A percentile compares a stretch with the other conserved stretches of the same genome.
Evolutionary conservation across 495 filamentous ascomycete species (phyloP).

Genomic region (Thozetella sp.): DNA sequence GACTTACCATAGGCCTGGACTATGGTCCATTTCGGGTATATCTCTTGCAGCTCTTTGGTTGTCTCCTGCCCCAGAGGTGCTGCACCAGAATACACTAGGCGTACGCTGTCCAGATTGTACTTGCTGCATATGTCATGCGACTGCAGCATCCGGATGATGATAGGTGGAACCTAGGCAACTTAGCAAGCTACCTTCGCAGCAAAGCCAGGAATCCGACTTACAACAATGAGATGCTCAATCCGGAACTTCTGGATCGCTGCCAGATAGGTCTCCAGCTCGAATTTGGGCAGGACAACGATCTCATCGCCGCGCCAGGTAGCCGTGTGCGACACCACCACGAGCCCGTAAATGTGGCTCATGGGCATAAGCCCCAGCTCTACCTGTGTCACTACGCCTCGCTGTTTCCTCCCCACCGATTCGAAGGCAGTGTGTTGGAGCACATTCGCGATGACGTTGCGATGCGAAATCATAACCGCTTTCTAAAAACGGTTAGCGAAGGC

Average conservation of each 20-base stretch:
- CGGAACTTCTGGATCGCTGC: conserved; percentile 66
- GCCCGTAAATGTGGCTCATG: conserved; percentile 76
- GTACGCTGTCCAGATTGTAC: conserved; percentile 69
- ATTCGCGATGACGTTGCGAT: conserved; percentile 81
- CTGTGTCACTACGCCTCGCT: conserved; percentile 47
- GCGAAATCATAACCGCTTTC: conserved; percentile 90
- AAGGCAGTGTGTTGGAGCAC: conserved; percentile 58
- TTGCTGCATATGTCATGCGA: conserved; percentile 57
- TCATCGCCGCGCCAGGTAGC: conserved; percentile 71
- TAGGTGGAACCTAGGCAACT: conserved; percentile 69
- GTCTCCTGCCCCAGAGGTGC: conserved; percentile 78
- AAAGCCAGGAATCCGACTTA: conserved; percentile 16
- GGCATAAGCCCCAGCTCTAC: conserved; percentile 70
- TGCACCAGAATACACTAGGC: conserved; percentile 69
- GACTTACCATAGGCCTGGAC: conserved; percentile 73
- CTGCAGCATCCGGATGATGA: conserved; percentile 76
- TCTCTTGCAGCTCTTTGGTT: conserved; percentile 58
- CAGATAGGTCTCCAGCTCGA: conserved; percentile 65
- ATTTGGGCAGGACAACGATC: conserved; percentile 73
- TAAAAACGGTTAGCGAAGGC: conserved; percentile 36
- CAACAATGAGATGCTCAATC: conserved; percentile 67
- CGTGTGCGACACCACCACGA: conserved; percentile 73
- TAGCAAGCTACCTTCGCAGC: neutral
- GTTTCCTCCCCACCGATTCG: conserved; percentile 40
- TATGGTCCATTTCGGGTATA: conserved; percentile 63